Evolutionary conservation across 2,329 filamentous ascomycete species (phyloP), one percentile per base, ranked within the genome.

Genomic region (Talaromyces sp.): DNA sequence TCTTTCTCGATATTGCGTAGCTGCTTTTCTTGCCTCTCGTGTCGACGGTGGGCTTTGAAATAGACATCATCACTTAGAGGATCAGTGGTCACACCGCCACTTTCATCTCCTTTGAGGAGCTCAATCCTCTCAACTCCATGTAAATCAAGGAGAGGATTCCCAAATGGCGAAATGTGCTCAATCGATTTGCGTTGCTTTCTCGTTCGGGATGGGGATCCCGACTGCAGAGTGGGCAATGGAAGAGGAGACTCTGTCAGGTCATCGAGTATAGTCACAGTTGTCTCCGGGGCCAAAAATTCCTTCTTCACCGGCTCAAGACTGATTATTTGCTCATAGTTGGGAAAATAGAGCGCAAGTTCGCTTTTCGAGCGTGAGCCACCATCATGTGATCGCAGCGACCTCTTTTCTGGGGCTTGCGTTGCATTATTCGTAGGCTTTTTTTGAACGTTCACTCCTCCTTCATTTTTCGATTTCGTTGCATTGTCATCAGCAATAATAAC

Each of bases 301-400:
- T 87, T 80, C 74, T 92, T 87, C 66, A 88, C 88, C 39, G 86
- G 84, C 62, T 90, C 87, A 69, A 95, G 89, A 62, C 89, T 91
- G 75, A 97, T 91, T 64, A 97, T 84, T 70, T 96, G 90, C 74
- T 97, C 92, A 73, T 96, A 97, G 68, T 95, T 92, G 54, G 89
- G 86, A 69, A 97, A 97, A 75, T 96, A 97, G 50, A 85, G 83
- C 37, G 91, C 87, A 61, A 97, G 81, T 69, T 97, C 92, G 75
- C 91, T 97, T 80, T 95, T 96, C 75, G 91, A 87, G 65, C 90
- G 83, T 53, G 87, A 87, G 10, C 88, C 89, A 67, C 82, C 83
- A 70, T 96, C 91, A 67, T 95, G 89, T 54, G 91, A 96, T 62
- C 93, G 84, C 70, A 97, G 78, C 70, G 91, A 93, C 67, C 92